A percentile compares a stretch with the other conserved stretches of the same genome.
Evolutionary conservation across 352 stramenopile genomes (phyloP).

Genomic region (Pythium chondricola): DNA sequence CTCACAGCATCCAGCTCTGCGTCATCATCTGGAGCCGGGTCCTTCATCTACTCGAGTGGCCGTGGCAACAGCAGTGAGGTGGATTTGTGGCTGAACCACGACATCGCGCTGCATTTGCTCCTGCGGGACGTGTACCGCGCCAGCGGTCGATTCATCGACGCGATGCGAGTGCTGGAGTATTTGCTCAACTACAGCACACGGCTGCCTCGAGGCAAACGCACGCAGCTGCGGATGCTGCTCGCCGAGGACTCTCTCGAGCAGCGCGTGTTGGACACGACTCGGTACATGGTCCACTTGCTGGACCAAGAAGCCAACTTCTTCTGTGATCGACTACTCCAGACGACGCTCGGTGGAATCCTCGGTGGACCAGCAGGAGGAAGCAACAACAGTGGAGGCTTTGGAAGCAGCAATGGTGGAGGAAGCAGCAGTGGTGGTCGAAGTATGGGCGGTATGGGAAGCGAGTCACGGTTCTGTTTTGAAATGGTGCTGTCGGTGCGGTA

Average conservation of each 20-base stretch:
- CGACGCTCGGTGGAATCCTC: slow-evolving; percentile 47
- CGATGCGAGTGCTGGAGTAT: slow-evolving; percentile 72
- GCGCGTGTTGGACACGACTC: slow-evolving; percentile 64
- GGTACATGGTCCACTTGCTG: slow-evolving; percentile 65
- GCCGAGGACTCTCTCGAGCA: slow-evolving; percentile 75
- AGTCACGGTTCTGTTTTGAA: slow-evolving; percentile 74
- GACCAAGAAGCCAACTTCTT: slow-evolving; percentile 73
- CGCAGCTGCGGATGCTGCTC: slow-evolving; percentile 68
- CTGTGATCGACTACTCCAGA: slow-evolving; percentile 55
- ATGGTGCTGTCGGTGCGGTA: slow-evolving; percentile 76
- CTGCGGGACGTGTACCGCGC: slow-evolving; percentile 74
- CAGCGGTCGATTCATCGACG: slow-evolving; percentile 73
- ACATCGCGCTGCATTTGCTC: slow-evolving; percentile 78
- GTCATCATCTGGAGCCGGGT: slow-evolving; percentile 60
- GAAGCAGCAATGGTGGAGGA: slow-evolving; percentile 40
- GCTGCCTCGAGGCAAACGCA: slow-evolving; percentile 72
- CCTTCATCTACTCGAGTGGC: slow-evolving; percentile 30
- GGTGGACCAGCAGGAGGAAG: slow-evolving; percentile 48
- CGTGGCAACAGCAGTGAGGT: slow-evolving; percentile 63
- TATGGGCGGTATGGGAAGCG: slow-evolving; percentile 65
- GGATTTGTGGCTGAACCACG: slow-evolving; percentile 76
- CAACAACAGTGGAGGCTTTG: slow-evolving; percentile 37
- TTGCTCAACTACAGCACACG: slow-evolving; percentile 66
- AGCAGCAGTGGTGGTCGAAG: slow-evolving; percentile 51
- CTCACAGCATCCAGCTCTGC: slow-evolving; percentile 66